Evolutionary conservation across 2,329 filamentous ascomycete species (phyloP), one percentile per base, ranked within the genome.

Genomic region (Stagonosporopsis cucurbitacearum): DNA sequence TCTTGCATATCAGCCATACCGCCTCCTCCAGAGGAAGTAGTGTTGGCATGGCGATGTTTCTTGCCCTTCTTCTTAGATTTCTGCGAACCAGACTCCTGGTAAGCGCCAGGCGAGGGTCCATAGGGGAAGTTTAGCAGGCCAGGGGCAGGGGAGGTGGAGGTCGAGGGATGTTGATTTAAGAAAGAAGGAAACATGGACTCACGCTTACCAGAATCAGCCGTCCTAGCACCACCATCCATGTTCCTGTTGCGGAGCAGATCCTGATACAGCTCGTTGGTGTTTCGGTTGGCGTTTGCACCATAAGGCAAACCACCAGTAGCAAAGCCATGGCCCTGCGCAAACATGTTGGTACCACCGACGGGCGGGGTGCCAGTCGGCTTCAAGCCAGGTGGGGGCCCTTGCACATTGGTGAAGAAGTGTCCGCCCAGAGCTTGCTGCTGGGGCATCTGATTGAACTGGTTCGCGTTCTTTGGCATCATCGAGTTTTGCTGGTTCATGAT

Each of bases 41-140:
- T 97, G 92, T 97, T 96, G 95, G 92, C 94, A 89, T 97, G 93
- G 88, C 93, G 96, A 86, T 97, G 94, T 92, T 97, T 97, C 88
- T 96, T 97, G 84, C 92, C 92, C 92, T 96, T 96, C 88, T 96
- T 97, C 89, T 96, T 96, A 87, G 96, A 92, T 88, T 96, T 96
- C 82, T 91, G 89, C 77, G 81, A 79, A 82, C 90, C 90, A 82
- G 89, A 88, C 78, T 96, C 92, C 88, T 93, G 90, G 82, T 91
- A 92, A 81, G 87, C 86, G 83, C 90, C 91, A 83, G 89, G 82
- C 82, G 90, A 89, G 77, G 87, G 84, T 81, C 90, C 91, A 84
- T 96, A 96, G 84, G 95, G 91, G 86, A 91, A 90, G 86, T 86
- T 89, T 82, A 94, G 84, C 84, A 93, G 89, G 84, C 89, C 88